Conservation (phyloP, 2,329 filamentous ascomycete species). For the Fusarium napiforme region DNA sequence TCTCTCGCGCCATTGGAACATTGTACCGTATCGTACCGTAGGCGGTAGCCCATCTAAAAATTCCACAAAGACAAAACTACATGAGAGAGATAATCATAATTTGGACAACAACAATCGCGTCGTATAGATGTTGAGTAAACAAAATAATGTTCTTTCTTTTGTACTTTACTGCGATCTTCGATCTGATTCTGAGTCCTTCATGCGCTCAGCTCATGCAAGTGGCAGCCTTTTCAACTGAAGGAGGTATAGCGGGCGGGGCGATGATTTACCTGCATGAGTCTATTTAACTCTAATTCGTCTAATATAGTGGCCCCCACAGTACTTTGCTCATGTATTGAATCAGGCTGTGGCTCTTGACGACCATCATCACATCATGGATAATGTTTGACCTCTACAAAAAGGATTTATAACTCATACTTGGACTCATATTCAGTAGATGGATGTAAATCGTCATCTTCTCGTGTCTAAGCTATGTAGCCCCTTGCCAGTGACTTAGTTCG, state of each 20-base stretch:
- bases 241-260: not conserved
- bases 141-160: not conserved
- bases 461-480: rapidly evolving
- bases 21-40: too few relatives aligned
- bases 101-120: too few relatives aligned
- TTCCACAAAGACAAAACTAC: rapidly evolving
- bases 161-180: not conserved
- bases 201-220: not conserved
- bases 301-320: not conserved
- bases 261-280: not conserved
- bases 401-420: not conserved
- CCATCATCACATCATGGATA: not conserved
- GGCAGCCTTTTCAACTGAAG: not conserved
- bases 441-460: rapidly evolving
- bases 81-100: too few relatives aligned
- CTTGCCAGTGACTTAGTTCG: not conserved
- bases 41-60: too few relatives aligned
- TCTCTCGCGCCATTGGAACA: not conserved
- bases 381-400: not conserved
- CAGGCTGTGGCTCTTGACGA: not conserved
- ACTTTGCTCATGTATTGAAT: not conserved
- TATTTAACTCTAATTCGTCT: not conserved
- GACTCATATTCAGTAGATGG: not conserved
- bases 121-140: too few relatives aligned
- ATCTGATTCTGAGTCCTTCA: not conserved